Conservation (phyloP, 1,139 yeast genomes). For the Kazachstania sp. region DNA sequence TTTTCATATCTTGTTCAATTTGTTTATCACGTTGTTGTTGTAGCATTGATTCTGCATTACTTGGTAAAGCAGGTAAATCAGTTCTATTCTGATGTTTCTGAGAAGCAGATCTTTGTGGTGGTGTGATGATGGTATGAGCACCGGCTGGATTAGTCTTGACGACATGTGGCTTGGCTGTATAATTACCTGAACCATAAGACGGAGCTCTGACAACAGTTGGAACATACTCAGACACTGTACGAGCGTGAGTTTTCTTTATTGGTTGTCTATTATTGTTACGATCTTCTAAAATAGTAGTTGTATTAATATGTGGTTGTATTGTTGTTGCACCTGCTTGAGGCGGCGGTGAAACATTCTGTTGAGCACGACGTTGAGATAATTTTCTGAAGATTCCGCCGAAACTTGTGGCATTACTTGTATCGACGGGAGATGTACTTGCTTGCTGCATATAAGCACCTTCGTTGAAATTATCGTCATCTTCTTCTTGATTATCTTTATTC, state of each 20-base stretch:
- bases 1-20: constrained; percentile 17
- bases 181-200: constrained; percentile 5
- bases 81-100: constrained; percentile 14
- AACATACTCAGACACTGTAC: constrained; percentile 36
- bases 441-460: constrained; percentile 1
- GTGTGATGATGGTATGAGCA: constrained; percentile 8
- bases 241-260: constrained; percentile 29
- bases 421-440: constrained; percentile 10
- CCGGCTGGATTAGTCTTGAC: neutral
- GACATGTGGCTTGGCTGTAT: neutral
- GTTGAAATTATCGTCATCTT: neutral
- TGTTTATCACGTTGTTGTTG: constrained; percentile 27
- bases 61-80: constrained; percentile 30
- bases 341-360: constrained; percentile 4
- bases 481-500: neutral
- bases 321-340: constrained; percentile 1
- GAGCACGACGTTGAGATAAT: constrained; percentile 28
- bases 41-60: constrained; percentile 28
- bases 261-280: constrained; percentile 3
- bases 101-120: constrained; percentile 21
- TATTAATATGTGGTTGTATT: constrained; percentile 1
- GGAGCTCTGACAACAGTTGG: constrained; percentile 17
- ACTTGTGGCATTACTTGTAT: constrained; percentile 15
- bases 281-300: neutral
- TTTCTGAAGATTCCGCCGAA: constrained; percentile 30